Evolutionary conservation across 495 filamentous ascomycete genomes (phyloP), one percentile per base, ranked within the genome.

Genomic region (Aspergillus indologenus): DNA sequence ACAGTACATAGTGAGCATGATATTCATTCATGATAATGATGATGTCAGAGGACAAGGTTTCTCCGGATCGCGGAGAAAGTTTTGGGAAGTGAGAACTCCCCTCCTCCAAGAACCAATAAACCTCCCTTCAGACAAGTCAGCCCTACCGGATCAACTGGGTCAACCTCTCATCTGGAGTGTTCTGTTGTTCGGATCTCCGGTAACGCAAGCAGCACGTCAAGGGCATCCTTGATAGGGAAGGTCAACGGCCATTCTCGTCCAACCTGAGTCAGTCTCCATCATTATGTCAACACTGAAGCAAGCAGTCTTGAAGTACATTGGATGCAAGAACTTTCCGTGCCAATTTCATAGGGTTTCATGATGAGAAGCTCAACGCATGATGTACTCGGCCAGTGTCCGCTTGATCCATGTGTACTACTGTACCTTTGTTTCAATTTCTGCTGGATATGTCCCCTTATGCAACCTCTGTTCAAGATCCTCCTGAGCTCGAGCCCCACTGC

Each of bases 31-130:
- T 31, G 24, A 26, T 51, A 15, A 7, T 31, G 48, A 26, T 51
- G 48, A 51, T 31, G 48, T 51, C 48, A 51, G 48, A 51, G 23
- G 23, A 51, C 15, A 7, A 18, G 22, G 21, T 21, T 24, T 50
- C 23, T 48, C 14, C 23, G 20, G 45, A 48, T 26, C 9, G 45
- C 21, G 45, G 12, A 51, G 3, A 15, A 11, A 4, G 5, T 40
- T 29, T 18, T 2, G n/a, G 48, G 48, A 51, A 51, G 24, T 24
- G 48, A 29, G 14, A 24, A 24, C 12, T 29, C 26, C 26, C 9
- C 4, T 22, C 20, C 26, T 15, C 21, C 47, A 23, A 24, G 21
- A 50, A 50, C 9, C 47, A 15, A 24, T 50, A 21, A 24, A 24
- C 26, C 19, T 24, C 23, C 47, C 47, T 3, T 7, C 47, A 12